Conservation (phyloP, 164 flowering plant genomes). For the Magnolia kwangsiensis region DNA sequence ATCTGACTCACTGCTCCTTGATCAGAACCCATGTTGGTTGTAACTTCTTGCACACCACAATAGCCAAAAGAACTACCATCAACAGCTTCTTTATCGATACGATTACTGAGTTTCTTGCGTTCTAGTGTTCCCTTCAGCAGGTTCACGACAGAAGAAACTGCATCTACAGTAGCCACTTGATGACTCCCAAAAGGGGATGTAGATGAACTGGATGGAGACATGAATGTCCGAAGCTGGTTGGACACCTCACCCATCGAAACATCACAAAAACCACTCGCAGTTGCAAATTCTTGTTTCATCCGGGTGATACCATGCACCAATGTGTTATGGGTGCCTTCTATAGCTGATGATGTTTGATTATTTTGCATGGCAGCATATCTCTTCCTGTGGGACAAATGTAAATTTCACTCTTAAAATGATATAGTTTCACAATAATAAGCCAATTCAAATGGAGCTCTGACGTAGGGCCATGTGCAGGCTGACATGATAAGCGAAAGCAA, state of each 20-base stretch:
- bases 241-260: constrained; percentile 34
- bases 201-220: constrained; percentile 60
- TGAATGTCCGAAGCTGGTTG: constrained; percentile 37
- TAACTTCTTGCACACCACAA: constrained; percentile 32
- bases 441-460: background rate
- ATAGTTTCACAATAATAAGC: background rate
- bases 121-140: constrained; percentile 75
- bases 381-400: constrained; percentile 36
- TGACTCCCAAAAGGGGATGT: constrained; percentile 44
- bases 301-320: constrained; percentile 27
- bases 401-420: background rate
- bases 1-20: constrained; percentile 22
- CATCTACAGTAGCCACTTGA: constrained; percentile 38
- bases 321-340: constrained; percentile 37
- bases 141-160: constrained; percentile 73
- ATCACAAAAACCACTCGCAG: constrained; percentile 32
- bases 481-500: no score
- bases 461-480: no score
- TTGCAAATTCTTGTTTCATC: constrained; percentile 33
- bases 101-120: constrained; percentile 48
- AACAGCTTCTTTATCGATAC: constrained; percentile 31
- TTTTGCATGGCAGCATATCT: constrained; percentile 71
- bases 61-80: constrained; percentile 36
- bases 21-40: constrained; percentile 20
- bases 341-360: constrained; percentile 34